These are phyloP conservation scores for Haematococcus lacustris DNA, from an alignment of 139 green algal species.

Conservation along the genomic window DNA sequence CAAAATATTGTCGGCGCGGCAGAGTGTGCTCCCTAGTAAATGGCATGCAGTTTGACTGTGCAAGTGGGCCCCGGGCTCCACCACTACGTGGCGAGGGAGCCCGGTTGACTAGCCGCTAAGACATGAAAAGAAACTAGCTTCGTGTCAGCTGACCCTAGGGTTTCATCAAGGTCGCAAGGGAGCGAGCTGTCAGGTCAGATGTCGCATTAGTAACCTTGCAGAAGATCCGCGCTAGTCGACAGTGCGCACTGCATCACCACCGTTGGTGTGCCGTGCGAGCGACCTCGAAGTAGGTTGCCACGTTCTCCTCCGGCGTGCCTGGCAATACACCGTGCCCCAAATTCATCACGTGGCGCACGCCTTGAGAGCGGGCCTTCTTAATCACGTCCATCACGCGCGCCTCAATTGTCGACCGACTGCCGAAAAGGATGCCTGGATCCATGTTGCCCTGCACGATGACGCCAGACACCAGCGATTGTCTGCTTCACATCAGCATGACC, in stretches of 20 bases:
- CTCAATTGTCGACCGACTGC: slow-evolving; percentile 70
- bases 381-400: slow-evolving; percentile 71
- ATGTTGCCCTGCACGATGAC: slow-evolving; percentile 76
- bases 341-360: slow-evolving; percentile 86
- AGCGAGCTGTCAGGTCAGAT: too few species aligned
- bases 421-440: slow-evolving; percentile 86
- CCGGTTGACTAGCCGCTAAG: too few species aligned
- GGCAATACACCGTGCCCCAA: slow-evolving; percentile 83
- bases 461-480: too few species aligned
- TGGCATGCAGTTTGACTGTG: too few species aligned
- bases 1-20: too few species aligned
- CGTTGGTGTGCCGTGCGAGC: slow-evolving; percentile 48
- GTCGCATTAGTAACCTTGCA: too few species aligned
- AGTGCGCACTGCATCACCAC: slow-evolving; percentile 9
- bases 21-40: too few species aligned
- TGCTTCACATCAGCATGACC: too few species aligned
- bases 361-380: slow-evolving; percentile 45
- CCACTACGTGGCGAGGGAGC: too few species aligned
- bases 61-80: neutral
- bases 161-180: neutral
- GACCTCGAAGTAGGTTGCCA: slow-evolving; percentile 93
- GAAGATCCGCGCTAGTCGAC: neutral
- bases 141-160: neutral
- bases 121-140: neutral
- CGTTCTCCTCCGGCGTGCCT: slow-evolving; percentile 91